Evolutionary conservation across 345 rosid species (phyloP), one percentile per base, ranked within the genome.

Genomic region (Acer campestre): DNA sequence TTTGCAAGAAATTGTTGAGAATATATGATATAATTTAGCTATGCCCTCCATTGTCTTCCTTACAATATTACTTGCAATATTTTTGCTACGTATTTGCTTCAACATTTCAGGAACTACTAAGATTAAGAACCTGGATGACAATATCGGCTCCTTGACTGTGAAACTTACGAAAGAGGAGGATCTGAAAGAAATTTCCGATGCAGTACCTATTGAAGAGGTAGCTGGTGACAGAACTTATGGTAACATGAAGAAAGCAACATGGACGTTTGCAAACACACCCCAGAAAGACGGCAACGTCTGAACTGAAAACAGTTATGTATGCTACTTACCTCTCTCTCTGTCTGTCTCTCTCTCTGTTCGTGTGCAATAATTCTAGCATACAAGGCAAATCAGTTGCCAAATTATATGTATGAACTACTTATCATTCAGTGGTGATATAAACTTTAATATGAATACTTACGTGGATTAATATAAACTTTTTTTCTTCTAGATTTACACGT

Each of bases 71-170:
- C 23, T 27, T 17, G 17, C 27, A 62, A 17, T 14, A 48, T 48
- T 74, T 14, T 74, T 14, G 25, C 7, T 14, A 12, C 40, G 17
- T 25, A 38, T 38, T 22, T 12, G 38, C 20, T 7, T 42, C 29
- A 9, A 9, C 67, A 11, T 71, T 75, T 23, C 61, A 84, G 91
- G 93, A 65, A 86, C 93, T 40, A 85, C 90, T 7, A 84, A 83
- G 82, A 79, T 85, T 1, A 87, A 88, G 82, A 88, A 85, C 82
- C 77, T 90, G 75, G 89, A 82, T 51, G 73, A 69, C 18, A 90
- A 85, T 55, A 83, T 84, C 18, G 85, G 86, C 8, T 83, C 92
- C 10, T 11, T 82, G 68, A 58, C 42, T 71, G 83, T 86, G 73
- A 73, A 81, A 70, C 81, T 81, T 38, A 70, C 79, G 3, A 70